These are phyloP conservation scores for Phycomyces blakesleeanus DNA, from an alignment of 192 early-diverging fungal species.

Conservation along the genomic window DNA sequence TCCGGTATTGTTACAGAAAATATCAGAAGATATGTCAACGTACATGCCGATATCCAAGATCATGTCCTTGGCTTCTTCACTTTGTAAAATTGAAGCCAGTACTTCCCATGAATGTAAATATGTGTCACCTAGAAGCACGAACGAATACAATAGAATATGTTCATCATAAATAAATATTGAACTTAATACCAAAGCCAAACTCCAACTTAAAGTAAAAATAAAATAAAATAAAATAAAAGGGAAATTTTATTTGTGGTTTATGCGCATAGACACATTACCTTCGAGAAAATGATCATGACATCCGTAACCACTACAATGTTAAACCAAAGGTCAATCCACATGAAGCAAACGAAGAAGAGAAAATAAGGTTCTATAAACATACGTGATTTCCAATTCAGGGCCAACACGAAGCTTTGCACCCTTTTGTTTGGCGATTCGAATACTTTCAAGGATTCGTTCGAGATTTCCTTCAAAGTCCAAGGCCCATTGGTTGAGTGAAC, in stretches of 20 bases:
- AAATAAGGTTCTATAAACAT: slow-evolving; percentile 7
- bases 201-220: too few relatives aligned
- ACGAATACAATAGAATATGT: too few relatives aligned
- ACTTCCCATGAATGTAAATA: slow-evolving; percentile 94
- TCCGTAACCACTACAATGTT: slow-evolving; percentile 76
- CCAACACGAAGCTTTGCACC: slow-evolving; percentile 86
- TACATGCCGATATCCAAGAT: slow-evolving; percentile 95
- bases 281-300: slow-evolving; percentile 99
- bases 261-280: slow-evolving; percentile 37
- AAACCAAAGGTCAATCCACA: background rate
- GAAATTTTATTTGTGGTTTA: too few relatives aligned
- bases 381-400: slow-evolving; percentile 95
- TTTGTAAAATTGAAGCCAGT: slow-evolving; percentile 66
- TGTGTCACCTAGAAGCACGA: slow-evolving; percentile 80
- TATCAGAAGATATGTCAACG: too few relatives aligned
- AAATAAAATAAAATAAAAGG: too few relatives aligned
- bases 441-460: slow-evolving; percentile 79
- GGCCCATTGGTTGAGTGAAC: slow-evolving; percentile 91
- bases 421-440: slow-evolving; percentile 72
- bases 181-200: too few relatives aligned
- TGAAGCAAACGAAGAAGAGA: background rate
- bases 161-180: too few relatives aligned
- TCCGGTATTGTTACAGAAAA: too few relatives aligned
- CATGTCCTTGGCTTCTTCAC: slow-evolving; percentile 67
- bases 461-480: slow-evolving; percentile 95